A percentile compares a stretch with the other conserved stretches of the same genome.
phyloP scores from a whole-genome alignment of 805 yeast species.

The Yarrowia deformans region DNA sequence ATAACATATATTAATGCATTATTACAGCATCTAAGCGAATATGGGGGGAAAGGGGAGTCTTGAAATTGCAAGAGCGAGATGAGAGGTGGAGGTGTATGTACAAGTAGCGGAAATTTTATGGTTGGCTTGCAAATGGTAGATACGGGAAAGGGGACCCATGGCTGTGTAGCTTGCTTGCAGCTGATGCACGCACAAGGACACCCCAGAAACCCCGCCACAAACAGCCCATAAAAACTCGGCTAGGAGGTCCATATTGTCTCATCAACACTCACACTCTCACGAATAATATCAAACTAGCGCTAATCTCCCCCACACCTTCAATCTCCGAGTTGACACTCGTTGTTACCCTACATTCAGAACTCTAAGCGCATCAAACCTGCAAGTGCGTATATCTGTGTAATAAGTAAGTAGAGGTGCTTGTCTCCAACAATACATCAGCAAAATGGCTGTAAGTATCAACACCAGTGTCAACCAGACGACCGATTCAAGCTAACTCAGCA shows the following conservation, averaged over 20 bases:
- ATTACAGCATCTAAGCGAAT: not conserved
- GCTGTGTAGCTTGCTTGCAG: too few relatives aligned
- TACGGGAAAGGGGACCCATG: too few relatives aligned
- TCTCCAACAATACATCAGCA: not conserved
- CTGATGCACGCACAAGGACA: too few relatives aligned
- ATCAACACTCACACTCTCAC: too few relatives aligned
- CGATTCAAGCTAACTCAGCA: slow-evolving; percentile 47
- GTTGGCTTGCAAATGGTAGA: too few relatives aligned
- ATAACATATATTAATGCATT: slow-evolving; percentile 3
- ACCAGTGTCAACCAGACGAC: not conserved
- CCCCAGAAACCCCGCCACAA: too few relatives aligned
- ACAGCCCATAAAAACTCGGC: too few relatives aligned
- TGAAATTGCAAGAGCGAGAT: not conserved
- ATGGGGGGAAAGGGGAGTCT: not conserved
- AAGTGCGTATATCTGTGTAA: not conserved
- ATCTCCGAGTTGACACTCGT: not conserved
- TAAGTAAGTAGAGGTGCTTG: not conserved
- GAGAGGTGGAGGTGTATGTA: too few relatives aligned
- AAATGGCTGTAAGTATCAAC: slow-evolving; percentile 22
- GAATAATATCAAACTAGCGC: not conserved
- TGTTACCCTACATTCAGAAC: slow-evolving; percentile 8
- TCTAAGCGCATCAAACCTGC: slow-evolving; percentile 19
- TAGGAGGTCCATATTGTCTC: too few relatives aligned
- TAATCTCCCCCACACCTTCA: not conserved
- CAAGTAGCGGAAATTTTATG: too few relatives aligned